Percentiles rank a stretch among this genome's conserved stretches.
Conservation (phyloP, 345 rosid genomes). For the Aquilaria malaccensis region DNA sequence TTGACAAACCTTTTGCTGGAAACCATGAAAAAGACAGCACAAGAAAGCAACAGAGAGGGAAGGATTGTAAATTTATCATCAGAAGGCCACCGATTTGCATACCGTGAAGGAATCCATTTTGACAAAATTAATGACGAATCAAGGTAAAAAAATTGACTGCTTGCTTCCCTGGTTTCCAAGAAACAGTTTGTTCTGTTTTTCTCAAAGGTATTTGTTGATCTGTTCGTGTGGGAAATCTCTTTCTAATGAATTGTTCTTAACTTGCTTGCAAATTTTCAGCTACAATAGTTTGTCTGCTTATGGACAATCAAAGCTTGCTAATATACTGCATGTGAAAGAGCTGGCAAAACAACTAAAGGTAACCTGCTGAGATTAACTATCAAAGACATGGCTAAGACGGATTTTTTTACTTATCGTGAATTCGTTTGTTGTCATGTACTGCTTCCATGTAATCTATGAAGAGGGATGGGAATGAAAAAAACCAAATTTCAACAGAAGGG, state of each 20-base stretch:
- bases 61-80: slow-evolving; percentile 64
- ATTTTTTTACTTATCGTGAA: no score
- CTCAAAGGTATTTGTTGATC: slow-evolving; percentile 1
- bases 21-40: slow-evolving; percentile 56
- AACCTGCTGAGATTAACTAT: no score
- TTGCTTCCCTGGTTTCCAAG: no score
- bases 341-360: slow-evolving; percentile 46
- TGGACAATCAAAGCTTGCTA: slow-evolving; percentile 56
- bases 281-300: slow-evolving; percentile 29
- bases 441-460: no score
- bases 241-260: background rate
- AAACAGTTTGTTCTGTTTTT: background rate
- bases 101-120: slow-evolving; percentile 53
- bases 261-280: slow-evolving; percentile 16
- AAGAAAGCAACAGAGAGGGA: slow-evolving; percentile 53
- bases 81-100: slow-evolving; percentile 44
- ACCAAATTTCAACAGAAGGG: no score
- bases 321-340: slow-evolving; percentile 58
- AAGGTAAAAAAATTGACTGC: slow-evolving; percentile 25
- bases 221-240: slow-evolving; percentile 1
- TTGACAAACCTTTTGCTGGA: slow-evolving; percentile 59
- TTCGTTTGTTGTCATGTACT: no score
- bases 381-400: no score
- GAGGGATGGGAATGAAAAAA: no score
- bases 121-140: slow-evolving; percentile 53